phyloP scores from a whole-genome alignment of 2,329 filamentous ascomycete genomes.

The Diaporthe humulicola region DNA sequence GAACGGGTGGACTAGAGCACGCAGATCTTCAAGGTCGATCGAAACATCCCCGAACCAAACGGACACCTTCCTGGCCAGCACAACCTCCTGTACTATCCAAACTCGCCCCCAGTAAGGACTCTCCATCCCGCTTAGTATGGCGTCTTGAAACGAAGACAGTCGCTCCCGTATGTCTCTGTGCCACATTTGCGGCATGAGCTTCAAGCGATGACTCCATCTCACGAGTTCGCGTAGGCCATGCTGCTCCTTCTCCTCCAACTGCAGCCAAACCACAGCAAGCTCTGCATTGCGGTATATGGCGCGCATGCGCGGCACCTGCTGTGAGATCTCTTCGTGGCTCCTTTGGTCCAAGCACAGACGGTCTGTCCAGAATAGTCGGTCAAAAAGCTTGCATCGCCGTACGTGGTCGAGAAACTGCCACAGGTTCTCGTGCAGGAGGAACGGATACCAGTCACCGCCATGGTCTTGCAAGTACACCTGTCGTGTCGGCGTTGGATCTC shows the following conservation, averaged over 20 bases:
- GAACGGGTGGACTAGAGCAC: no score
- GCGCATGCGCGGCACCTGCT: not conserved
- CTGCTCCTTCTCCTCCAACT: not conserved
- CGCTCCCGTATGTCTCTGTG: not conserved
- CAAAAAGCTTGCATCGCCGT: not conserved
- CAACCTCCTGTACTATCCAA: constrained; percentile 20
- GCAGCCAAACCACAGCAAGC: not conserved
- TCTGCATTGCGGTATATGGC: not conserved
- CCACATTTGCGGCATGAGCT: not conserved
- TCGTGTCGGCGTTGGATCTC: constrained; percentile 32
- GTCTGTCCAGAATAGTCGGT: not conserved
- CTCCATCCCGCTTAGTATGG: no score
- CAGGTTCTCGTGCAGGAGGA: constrained; percentile 5
- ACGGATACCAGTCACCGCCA: not conserved
- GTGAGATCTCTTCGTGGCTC: not conserved
- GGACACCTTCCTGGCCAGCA: not conserved
- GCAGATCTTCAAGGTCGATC: not conserved
- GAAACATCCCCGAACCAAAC: not conserved
- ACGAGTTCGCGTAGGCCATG: not conserved
- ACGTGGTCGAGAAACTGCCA: not conserved
- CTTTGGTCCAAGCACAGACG: not conserved
- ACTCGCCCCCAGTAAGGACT: not conserved
- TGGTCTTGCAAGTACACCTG: not conserved
- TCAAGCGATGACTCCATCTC: not conserved
- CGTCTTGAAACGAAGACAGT: fast-evolving